Conservation (phyloP, 495 filamentous ascomycete species). For the Tricharina praecox region DNA sequence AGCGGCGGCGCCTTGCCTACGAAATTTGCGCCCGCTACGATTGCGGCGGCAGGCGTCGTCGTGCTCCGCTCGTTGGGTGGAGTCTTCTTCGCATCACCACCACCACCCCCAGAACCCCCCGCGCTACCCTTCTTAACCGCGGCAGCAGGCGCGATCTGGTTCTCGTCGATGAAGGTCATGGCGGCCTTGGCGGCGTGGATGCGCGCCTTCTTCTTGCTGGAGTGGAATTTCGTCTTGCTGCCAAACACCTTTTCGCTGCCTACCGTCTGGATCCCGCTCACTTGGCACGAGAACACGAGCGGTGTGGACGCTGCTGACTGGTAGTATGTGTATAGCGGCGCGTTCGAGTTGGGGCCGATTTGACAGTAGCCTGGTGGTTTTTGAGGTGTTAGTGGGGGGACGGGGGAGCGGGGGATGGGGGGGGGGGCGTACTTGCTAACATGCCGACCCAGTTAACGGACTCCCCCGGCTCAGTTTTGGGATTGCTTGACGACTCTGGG, state of each 20-base stretch:
- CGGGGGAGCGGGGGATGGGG: too few species aligned
- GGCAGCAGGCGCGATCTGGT: neutral
- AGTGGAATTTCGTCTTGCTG: conserved; percentile 19
- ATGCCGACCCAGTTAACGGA: conserved; percentile 21
- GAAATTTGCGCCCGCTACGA: too few species aligned
- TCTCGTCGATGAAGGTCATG: conserved; percentile 13
- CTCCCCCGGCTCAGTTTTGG: neutral
- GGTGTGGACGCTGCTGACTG: neutral
- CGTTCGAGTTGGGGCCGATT: too few species aligned
- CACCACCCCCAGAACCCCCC: neutral
- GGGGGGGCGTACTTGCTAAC: conserved; percentile 19
- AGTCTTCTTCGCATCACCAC: too few species aligned
- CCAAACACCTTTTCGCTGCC: conserved; percentile 15
- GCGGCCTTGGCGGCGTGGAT: conserved; percentile 22
- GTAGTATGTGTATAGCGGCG: neutral
- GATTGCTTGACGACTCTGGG: neutral
- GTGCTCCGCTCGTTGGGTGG: too few species aligned
- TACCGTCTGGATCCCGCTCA: neutral
- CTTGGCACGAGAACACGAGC: conserved; percentile 3
- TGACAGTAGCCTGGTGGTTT: too few species aligned
- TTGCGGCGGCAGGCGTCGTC: too few species aligned
- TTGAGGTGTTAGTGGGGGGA: too few species aligned
- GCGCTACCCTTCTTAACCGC: neutral
- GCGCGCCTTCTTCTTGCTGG: conserved; percentile 21
- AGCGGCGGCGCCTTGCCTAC: neutral